Base-by-base conservation (phyloP, 768 basidiomycete species). In the Hericium alpestre region DNA sequence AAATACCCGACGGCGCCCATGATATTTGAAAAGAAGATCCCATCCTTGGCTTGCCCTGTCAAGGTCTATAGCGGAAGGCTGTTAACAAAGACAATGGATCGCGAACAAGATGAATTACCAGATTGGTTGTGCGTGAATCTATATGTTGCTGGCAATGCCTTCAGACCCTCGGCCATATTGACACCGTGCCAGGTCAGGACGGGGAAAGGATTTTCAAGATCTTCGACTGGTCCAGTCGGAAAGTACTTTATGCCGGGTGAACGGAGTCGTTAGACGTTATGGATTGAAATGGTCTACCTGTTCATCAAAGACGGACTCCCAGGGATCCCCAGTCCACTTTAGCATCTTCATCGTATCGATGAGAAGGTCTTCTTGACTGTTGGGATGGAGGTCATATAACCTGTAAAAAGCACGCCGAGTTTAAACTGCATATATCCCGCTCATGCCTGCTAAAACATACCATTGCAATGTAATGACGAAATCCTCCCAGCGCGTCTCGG, bases 1-100 rank as follows among this genome's bases (percentile, higher is more conserved):
- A 80, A 15, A 80, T 80, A 1, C 79, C 79, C 7, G 77, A 79
- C 0, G 80, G 2, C 79, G 70, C 7, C 81, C 80, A 59, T 82
- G 80, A 60, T 80, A 83, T 63, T 80, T 69, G 74, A 81, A 81
- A 15, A 81, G 63, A 49, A 80, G 56, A 58, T 83, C 79, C 77
- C 80, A 80, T 7, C 78, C 79, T 47, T 66, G 59, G 60, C 79
- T 80, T 13, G 78, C 77, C 8, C 66, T 66, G 55, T 79, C 74
- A 16, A 81, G 69, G 62, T 80, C 79, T 79, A 57, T 8, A 20
- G 16, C 20, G 6, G 9, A 32, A 32, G 16, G 39, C 2, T 7
- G 22, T 39, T 12, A 22, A 16, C 50, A 12, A 32, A 1, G 2
- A 32, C 9, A 10, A 52, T 32, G 32, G 32, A 10, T 10, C 8